A percentile compares a stretch with the other conserved stretches of the same genome.
Conservation (phyloP, 805 yeast species). For the Ogataea nonfermentans region DNA sequence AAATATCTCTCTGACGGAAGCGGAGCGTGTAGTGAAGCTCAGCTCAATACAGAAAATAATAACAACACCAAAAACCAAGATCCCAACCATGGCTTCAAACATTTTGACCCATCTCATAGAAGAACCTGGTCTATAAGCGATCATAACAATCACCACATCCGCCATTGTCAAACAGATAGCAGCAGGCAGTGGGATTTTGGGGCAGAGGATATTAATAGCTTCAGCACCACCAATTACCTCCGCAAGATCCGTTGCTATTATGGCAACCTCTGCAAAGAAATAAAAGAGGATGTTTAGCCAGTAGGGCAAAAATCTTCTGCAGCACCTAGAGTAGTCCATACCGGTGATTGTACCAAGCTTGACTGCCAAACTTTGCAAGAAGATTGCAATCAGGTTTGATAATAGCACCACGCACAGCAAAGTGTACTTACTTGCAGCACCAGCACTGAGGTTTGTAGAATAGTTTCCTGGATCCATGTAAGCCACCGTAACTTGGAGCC, state of each 20-base stretch:
- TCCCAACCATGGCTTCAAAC: slow-evolving; percentile 44
- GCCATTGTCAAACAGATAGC: slow-evolving; percentile 45
- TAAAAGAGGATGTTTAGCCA: slow-evolving; percentile 40
- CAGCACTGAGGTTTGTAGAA: slow-evolving; percentile 48
- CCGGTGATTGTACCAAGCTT: slow-evolving; percentile 51
- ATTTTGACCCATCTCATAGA: slow-evolving; percentile 40
- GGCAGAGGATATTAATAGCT: slow-evolving; percentile 45
- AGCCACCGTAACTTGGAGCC: slow-evolving; percentile 47
- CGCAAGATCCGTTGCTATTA: slow-evolving; percentile 52
- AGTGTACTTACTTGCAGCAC: slow-evolving; percentile 43
- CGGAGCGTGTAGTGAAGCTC: slow-evolving; percentile 33
- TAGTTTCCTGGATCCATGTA: slow-evolving; percentile 56
- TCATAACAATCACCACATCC: slow-evolving; percentile 45
- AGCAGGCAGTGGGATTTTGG: slow-evolving; percentile 45
- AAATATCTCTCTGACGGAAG: slow-evolving; percentile 33
- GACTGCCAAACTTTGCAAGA: slow-evolving; percentile 44
- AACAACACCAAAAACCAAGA: slow-evolving; percentile 42
- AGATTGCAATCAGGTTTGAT: slow-evolving; percentile 45
- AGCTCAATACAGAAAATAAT: slow-evolving; percentile 47
- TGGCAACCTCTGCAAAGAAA: slow-evolving; percentile 47
- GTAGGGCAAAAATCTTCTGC: slow-evolving; percentile 40
- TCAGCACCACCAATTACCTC: slow-evolving; percentile 54
- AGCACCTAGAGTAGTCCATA: slow-evolving; percentile 44
- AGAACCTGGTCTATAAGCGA: slow-evolving; percentile 46
- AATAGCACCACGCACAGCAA: slow-evolving; percentile 42